Evolutionary conservation across 345 rosid genomes (phyloP).

Genomic region (Bruguiera parviflora): DNA sequence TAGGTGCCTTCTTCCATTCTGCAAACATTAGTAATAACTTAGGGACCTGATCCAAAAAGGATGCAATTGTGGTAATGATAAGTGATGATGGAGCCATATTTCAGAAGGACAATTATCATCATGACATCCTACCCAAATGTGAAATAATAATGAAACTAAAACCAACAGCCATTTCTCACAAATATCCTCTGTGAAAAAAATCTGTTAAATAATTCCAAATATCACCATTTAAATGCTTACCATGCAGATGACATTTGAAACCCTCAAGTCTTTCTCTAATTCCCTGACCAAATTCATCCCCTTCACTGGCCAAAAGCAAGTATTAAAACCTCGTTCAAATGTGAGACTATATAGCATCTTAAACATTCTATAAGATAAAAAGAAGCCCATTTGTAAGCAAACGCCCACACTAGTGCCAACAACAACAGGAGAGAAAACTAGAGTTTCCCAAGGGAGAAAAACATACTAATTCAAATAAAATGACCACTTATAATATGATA

Average conservation of each 20-base stretch:
- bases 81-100: background rate
- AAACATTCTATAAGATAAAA: background rate
- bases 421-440: background rate
- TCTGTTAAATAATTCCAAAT: conserved; percentile 1
- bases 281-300: conserved; percentile 99
- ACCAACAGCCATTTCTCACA: background rate
- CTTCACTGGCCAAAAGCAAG: conserved; percentile 90
- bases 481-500: background rate
- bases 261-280: conserved; percentile 93
- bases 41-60: conserved; percentile 21
- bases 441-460: too few relatives aligned
- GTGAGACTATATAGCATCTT: conserved; percentile 3
- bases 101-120: background rate
- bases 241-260: conserved; percentile 93
- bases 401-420: background rate
- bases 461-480: background rate
- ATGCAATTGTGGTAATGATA: too few relatives aligned
- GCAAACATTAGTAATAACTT: conserved; percentile 25
- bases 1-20: conserved; percentile 97
- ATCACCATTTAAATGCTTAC: conserved; percentile 38
- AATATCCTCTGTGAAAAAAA: background rate
- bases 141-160: background rate
- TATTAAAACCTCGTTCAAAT: conserved; percentile 22
- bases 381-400: background rate
- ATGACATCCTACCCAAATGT: background rate